Percentiles rank a stretch among this genome's conserved stretches.
Conservation (phyloP, 2,329 filamentous ascomycete species). For the Thermoascus crustaceus region DNA sequence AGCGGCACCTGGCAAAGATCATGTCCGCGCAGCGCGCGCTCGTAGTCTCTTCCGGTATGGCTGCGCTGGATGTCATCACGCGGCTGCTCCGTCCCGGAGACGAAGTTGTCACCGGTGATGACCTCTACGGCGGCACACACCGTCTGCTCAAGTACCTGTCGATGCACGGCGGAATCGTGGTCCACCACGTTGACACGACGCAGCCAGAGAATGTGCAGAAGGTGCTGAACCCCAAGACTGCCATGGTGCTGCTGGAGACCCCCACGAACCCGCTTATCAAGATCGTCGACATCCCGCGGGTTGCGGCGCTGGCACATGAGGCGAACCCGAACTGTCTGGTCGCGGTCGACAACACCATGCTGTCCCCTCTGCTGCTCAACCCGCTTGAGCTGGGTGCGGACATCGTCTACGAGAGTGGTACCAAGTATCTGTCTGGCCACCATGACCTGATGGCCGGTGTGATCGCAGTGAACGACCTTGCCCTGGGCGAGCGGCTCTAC, state of each 20-base stretch:
- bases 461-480: slow-evolving; percentile 76
- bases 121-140: slow-evolving; percentile 93
- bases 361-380: slow-evolving; percentile 88
- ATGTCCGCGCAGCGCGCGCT: slow-evolving; percentile 91
- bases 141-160: slow-evolving; percentile 86
- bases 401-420: slow-evolving; percentile 94
- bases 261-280: slow-evolving; percentile 98
- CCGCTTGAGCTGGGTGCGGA: slow-evolving; percentile 91
- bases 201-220: slow-evolving; percentile 59
- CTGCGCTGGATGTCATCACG: slow-evolving; percentile 91
- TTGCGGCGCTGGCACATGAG: slow-evolving; percentile 68
- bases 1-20: slow-evolving; percentile 95
- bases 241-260: slow-evolving; percentile 92
- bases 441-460: slow-evolving; percentile 99
- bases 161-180: slow-evolving; percentile 80
- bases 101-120: slow-evolving; percentile 94
- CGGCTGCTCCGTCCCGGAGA: slow-evolving; percentile 84
- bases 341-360: slow-evolving; percentile 97
- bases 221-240: slow-evolving; percentile 69
- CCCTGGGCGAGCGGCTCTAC: slow-evolving; percentile 80
- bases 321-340: slow-evolving; percentile 73
- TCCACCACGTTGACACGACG: slow-evolving; percentile 95
- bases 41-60: slow-evolving; percentile 95
- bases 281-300: slow-evolving; percentile 81
- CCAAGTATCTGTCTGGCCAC: slow-evolving; percentile 95